Evolutionary conservation across 2,329 filamentous ascomycete species (phyloP), one percentile per base, ranked within the genome.

Genomic region (Drechslerella coelobrocha): DNA sequence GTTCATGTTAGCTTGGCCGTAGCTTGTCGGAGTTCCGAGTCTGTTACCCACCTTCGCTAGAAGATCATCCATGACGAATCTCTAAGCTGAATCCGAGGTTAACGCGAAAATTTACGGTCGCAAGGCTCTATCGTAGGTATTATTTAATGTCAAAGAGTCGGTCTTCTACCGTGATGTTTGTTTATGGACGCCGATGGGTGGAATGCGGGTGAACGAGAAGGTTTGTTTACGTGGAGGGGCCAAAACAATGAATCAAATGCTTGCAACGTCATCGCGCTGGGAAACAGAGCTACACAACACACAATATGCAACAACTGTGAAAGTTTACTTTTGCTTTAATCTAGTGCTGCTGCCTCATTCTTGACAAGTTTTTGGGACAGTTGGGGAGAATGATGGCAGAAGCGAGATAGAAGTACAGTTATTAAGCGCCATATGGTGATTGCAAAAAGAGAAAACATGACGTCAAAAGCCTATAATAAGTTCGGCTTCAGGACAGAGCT

Each of bases 1-100:
- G 12, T 3, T 21, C 21, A 21, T 14, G 41, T 65, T 56, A 72
- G 68, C 31, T 55, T 8, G 56, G 23, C 24, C 43, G 21, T 17
- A 29, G 4, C n/a, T 17, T 19, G 8, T 41, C 31, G 37, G 8
- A n/a, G 43, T 27, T 39, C 9, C 17, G 41, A 23, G 50, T 50
- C 55, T 60, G 59, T 65, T 61, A 61, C 68, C 60, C 56, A 72
- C 68, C 43, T 66, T 72, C 39, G 61, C 48, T 27, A 72, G 61
- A n/a, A 72, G 61, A 53, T 72, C 68, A 45, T 72, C 68, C 68
- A 72, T 72, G n/a, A 31, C 34, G 45, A 47, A n/a, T 47, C 19
- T 9, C 14, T 2, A 17, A 21, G 29, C 5, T 17, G 12, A 5
- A 1, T n/a, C 10, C 17, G 34, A 4, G 12, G 34, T 39, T n/a